Conservation (phyloP, 352 stramenopile genomes). For the Pythium oligandrum region DNA sequence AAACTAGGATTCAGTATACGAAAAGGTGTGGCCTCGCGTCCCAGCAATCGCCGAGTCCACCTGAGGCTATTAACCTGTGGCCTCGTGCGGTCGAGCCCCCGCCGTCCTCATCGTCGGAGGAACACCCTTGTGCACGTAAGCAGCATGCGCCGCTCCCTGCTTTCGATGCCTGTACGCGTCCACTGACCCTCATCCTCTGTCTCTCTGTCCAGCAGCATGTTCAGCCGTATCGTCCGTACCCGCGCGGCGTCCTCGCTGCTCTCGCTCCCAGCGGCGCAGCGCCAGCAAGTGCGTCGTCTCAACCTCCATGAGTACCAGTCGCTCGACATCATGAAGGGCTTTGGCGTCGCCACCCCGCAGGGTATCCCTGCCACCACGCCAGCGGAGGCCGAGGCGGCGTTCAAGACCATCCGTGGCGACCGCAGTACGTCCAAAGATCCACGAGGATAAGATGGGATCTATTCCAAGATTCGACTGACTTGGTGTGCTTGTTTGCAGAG, state of each 20-base stretch:
- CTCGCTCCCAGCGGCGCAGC: slow-evolving; percentile 39
- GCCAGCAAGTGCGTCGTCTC: slow-evolving; percentile 78
- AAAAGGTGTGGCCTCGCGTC: too few species aligned
- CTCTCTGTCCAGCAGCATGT: slow-evolving; percentile 27
- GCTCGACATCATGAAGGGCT: slow-evolving; percentile 92
- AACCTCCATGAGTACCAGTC: slow-evolving; percentile 95
- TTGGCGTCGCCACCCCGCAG: slow-evolving; percentile 68
- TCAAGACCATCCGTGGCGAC: slow-evolving; percentile 71
- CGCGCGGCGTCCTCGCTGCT: slow-evolving; percentile 35
- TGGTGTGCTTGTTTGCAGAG: slow-evolving; percentile 21
- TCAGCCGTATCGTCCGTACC: slow-evolving; percentile 45
- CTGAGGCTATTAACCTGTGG: too few species aligned
- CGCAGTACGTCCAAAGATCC: slow-evolving; percentile 33
- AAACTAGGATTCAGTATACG: too few species aligned
- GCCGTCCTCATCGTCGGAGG: not conserved
- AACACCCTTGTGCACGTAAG: not conserved
- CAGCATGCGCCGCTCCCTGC: not conserved
- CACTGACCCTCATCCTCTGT: slow-evolving; percentile 1
- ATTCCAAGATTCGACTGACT: not conserved
- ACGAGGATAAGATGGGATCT: too few species aligned
- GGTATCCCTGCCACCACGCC: slow-evolving; percentile 73
- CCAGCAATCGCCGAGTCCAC: too few species aligned
- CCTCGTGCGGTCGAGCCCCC: too few species aligned
- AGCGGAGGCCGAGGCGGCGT: slow-evolving; percentile 76
- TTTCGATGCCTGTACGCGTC: not conserved